Conservation (phyloP, 441 rosid species). For the Adansonia madagascariensis region DNA sequence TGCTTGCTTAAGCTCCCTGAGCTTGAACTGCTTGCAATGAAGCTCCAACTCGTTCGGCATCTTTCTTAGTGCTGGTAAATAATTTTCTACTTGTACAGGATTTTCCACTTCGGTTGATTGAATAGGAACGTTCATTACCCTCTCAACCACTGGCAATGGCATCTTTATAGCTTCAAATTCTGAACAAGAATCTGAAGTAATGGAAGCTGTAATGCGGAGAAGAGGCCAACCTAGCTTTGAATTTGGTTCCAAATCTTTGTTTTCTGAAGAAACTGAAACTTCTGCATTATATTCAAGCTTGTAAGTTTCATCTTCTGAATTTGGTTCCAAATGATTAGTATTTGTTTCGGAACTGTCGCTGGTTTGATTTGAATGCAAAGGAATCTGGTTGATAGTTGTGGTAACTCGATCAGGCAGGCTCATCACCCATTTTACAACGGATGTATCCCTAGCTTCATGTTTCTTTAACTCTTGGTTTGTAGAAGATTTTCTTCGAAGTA, state of each 20-base stretch:
- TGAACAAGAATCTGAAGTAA: conserved; percentile 21
- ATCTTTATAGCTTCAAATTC: conserved; percentile 29
- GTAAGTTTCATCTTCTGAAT: not conserved
- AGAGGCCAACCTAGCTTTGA: conserved; percentile 54
- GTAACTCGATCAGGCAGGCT: conserved; percentile 23
- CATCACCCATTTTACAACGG: conserved; percentile 35
- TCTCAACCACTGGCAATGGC: conserved; percentile 8
- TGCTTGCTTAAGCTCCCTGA: conserved; percentile 34
- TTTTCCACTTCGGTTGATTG: not conserved
- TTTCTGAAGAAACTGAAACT: conserved; percentile 12
- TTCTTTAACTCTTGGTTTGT: not conserved
- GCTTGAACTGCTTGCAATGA: conserved; percentile 32
- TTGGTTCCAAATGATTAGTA: not conserved
- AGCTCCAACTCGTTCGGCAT: conserved; percentile 3
- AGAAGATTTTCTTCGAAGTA: conserved; percentile 23
- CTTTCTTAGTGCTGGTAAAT: conserved; percentile 21
- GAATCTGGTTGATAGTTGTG: not conserved
- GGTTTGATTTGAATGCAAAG: conserved; percentile 25
- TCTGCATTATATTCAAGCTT: conserved; percentile 14
- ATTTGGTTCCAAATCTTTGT: conserved; percentile 21
- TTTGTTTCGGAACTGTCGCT: not conserved
- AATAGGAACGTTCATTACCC: not conserved
- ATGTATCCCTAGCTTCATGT: conserved; percentile 19
- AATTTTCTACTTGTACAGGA: not conserved
- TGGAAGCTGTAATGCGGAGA: conserved; percentile 29